These are phyloP conservation scores for Yarrowia sp. DNA, from an alignment of 805 yeast species.

Conservation along the genomic window DNA sequence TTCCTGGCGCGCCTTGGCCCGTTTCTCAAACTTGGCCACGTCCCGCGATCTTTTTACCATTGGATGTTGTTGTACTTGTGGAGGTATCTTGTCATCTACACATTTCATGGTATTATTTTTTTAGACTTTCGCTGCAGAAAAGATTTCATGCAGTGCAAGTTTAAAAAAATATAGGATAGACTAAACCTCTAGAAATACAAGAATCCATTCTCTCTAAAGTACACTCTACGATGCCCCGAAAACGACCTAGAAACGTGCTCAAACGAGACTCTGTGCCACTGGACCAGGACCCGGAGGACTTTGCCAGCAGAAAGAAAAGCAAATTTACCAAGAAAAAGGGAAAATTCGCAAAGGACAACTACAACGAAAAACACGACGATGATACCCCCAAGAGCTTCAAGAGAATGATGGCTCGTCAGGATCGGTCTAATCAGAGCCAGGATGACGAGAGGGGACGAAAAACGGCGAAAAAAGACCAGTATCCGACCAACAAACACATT, in stretches of 20 bases:
- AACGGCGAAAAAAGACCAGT: not conserved
- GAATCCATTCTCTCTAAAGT: too few species aligned
- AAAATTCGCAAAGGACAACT: conserved; percentile 24
- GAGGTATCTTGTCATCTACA: not conserved
- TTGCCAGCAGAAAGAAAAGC: conserved; percentile 18
- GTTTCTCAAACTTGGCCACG: conserved; percentile 29
- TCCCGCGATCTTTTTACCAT: conserved; percentile 33
- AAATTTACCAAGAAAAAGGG: conserved; percentile 27
- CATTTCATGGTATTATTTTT: not conserved
- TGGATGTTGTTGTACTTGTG: not conserved
- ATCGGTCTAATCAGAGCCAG: conserved; percentile 22
- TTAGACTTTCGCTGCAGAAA: not conserved
- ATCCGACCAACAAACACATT: conserved; percentile 10
- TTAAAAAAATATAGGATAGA: not conserved
- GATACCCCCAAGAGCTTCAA: conserved; percentile 39
- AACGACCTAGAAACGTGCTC: conserved; percentile 31
- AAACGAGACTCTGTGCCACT: conserved; percentile 29
- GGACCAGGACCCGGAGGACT: conserved; percentile 30
- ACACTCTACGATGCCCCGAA: conserved; percentile 29
- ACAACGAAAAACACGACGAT: conserved; percentile 32
- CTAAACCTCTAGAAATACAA: too few species aligned
- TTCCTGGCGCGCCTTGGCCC: conserved; percentile 28
- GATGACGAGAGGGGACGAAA: conserved; percentile 23
- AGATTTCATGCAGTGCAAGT: conserved; percentile 11
- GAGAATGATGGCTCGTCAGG: conserved; percentile 34